Evolutionary conservation across 805 yeast species (phyloP).

Genomic region (Barnettozyma pratensis): DNA sequence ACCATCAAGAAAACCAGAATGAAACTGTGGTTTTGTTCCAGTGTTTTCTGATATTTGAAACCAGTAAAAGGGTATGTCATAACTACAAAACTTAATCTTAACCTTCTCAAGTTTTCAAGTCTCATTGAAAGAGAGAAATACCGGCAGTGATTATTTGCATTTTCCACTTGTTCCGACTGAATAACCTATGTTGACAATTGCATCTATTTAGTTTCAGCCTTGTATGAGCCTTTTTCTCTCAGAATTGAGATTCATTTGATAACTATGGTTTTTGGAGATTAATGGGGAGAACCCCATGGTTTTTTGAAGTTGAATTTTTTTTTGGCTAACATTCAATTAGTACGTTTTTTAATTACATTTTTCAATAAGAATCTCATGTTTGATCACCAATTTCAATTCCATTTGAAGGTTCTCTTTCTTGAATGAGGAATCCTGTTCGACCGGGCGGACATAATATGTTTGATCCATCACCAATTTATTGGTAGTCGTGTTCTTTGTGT

Average conservation of each 20-base stretch:
- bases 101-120: not conserved
- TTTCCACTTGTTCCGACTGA: constrained; percentile 58
- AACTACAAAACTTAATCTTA: too few species aligned
- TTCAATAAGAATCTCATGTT: too few species aligned
- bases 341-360: too few species aligned
- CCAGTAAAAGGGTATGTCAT: not conserved
- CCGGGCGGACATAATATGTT: constrained; percentile 47
- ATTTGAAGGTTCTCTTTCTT: not conserved
- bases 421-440: constrained; percentile 29
- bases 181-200: constrained; percentile 47
- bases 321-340: too few species aligned
- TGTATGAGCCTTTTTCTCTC: constrained; percentile 39
- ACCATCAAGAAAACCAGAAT: too few species aligned
- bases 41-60: too few species aligned
- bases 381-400: too few species aligned
- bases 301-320: too few species aligned
- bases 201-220: constrained; percentile 59
- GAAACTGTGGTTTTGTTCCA: too few species aligned
- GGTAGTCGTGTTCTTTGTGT: constrained; percentile 50
- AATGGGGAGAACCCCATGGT: too few species aligned
- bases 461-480: constrained; percentile 26
- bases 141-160: constrained; percentile 16
- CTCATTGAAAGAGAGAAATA: not conserved
- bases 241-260: not conserved
- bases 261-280: not conserved